Evolutionary conservation across 129 eudicot genomes (phyloP), one percentile per base, ranked within the genome.

Genomic region (Deinandra increscens): DNA sequence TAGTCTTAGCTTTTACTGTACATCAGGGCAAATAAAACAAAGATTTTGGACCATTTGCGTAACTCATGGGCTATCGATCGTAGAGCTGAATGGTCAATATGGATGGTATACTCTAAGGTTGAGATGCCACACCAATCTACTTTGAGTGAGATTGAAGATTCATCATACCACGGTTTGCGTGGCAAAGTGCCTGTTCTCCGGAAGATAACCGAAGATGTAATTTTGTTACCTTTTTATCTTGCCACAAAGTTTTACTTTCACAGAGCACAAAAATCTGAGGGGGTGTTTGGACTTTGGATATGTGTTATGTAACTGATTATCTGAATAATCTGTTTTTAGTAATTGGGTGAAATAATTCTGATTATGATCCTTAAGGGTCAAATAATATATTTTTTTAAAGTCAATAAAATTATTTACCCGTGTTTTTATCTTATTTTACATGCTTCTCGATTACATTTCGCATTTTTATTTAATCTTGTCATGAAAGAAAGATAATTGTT

Each of bases 1-100:
- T 45, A 51, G 67, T 70, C 36, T 73, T 55, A 33, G 48, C 51
- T 53, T 61, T 49, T 60, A 29, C 8, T 64, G 45, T 29, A 69
- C 51, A 67, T 41, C 81, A 93, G 99, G 95, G 86, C 84, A 58
- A 83, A 89, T 71, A 83, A 74, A 78, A 73, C 84, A 68, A 83
- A 83, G 77, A 76, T 93, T 43, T 74, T 86, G 75, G 97, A 93
- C 58, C 81, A 71, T 81, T 81, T 93, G 67, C 84, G 81, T 49
- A 79, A 89, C 39, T 81, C 85, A 13, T 93, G 97, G 97, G 90
- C 97, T 64, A 53, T 63, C 75, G 97, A 93, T 65, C 87, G 99
- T 45, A 93, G 81, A 80, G 90, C 97, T 31, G 99, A 93, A 86
- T 93, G 99, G 99, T 93, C 99, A 23, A 93, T 93, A 77, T 93